These are phyloP conservation scores for Cryptosporidium ubiquitum DNA, from an alignment of 169 alveolate species.

Conservation along the genomic window DNA sequence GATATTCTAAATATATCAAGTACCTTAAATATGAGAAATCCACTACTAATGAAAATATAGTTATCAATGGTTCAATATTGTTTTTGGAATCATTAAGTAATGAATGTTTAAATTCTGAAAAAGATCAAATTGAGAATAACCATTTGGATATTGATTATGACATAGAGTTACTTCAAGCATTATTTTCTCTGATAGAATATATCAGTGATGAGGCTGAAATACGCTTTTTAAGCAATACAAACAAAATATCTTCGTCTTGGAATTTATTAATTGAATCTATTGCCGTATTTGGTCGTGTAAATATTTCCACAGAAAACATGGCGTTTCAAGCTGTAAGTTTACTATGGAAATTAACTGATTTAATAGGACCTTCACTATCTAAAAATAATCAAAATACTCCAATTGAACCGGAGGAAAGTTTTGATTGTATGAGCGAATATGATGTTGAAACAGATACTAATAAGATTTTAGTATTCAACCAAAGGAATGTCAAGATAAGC, in stretches of 20 bases:
- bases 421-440: not conserved
- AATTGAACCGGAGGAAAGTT: not conserved
- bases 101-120: not conserved
- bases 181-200: slow-evolving; percentile 36
- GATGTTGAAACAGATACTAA: not conserved
- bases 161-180: slow-evolving; percentile 28
- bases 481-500: slow-evolving; percentile 20
- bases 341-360: slow-evolving; percentile 51
- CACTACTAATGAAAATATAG: not conserved
- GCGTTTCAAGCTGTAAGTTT: slow-evolving; percentile 69
- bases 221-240: not conserved
- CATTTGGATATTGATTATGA: not conserved
- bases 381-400: not conserved
- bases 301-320: slow-evolving; percentile 22
- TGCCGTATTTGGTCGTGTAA: slow-evolving; percentile 54
- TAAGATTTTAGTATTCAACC: not conserved
- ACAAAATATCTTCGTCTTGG: slow-evolving; percentile 47
- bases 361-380: slow-evolving; percentile 13
- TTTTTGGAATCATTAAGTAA: not conserved
- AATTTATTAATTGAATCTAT: slow-evolving; percentile 26
- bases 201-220: slow-evolving; percentile 33
- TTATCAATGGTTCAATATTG: not conserved
- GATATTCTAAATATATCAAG: slow-evolving; percentile 1
- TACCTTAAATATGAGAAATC: slow-evolving; percentile 4
- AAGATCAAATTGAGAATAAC: not conserved